phyloP scores from a whole-genome alignment of 1,284 basidiomycete genomes.

The Cutaneotrichosporon sp. region DNA sequence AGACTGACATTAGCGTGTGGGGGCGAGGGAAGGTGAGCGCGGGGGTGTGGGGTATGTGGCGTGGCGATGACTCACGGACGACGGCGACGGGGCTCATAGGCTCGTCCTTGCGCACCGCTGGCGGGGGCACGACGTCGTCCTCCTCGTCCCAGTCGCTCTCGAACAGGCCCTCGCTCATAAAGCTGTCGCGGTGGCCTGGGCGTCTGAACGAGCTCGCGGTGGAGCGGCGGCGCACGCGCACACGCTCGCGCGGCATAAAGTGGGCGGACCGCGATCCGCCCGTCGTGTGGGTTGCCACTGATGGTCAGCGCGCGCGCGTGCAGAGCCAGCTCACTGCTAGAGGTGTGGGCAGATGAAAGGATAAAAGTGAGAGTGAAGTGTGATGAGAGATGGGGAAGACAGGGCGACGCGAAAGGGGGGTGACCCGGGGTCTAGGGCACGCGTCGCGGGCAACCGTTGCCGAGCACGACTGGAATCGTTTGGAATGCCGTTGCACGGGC shows the following conservation, averaged over 20 bases:
- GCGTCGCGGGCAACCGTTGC: no score
- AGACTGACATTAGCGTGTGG: slow-evolving; percentile 32
- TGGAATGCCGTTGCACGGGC: no score
- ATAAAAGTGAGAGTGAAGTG: no score
- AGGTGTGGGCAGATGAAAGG: no score
- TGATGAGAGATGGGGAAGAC: no score
- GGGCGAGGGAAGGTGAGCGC: neutral
- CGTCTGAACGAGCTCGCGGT: neutral
- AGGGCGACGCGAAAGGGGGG: no score
- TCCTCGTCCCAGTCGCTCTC: slow-evolving; percentile 11
- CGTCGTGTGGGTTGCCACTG: slow-evolving; percentile 1
- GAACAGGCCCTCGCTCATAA: slow-evolving; percentile 5
- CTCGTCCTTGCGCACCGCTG: slow-evolving; percentile 29
- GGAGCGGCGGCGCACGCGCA: slow-evolving; percentile 3
- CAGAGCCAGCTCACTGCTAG: no score
- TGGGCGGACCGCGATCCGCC: neutral
- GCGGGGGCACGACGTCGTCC: neutral
- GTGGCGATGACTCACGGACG: slow-evolving; percentile 37
- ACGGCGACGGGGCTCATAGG: slow-evolving; percentile 47
- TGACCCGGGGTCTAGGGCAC: no score
- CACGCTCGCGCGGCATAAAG: neutral
- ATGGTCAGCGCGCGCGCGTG: neutral
- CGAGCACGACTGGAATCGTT: no score
- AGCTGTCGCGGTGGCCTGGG: slow-evolving; percentile 8
- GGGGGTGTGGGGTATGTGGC: neutral